Conservation (phyloP, 2,329 filamentous ascomycete genomes). For the Cadophora gregata region DNA sequence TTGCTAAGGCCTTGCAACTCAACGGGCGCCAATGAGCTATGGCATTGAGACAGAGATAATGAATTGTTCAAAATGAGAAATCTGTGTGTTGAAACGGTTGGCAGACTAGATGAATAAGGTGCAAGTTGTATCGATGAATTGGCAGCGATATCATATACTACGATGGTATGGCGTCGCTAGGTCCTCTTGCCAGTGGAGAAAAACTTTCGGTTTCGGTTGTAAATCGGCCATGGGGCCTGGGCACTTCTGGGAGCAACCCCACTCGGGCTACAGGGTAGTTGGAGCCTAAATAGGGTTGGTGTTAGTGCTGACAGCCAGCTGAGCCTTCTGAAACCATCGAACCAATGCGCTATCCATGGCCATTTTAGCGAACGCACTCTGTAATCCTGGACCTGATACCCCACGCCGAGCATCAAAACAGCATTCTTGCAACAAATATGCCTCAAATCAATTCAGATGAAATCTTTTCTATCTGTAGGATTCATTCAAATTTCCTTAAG, state of each 20-base stretch:
- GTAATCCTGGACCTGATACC: not conserved
- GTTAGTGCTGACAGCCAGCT: not conserved
- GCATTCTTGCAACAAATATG: not conserved
- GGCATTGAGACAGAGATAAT: no score
- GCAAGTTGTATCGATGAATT: not conserved
- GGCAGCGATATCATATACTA: not conserved
- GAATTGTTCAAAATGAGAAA: no score
- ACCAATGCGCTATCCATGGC: not conserved
- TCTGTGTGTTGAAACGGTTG: no score
- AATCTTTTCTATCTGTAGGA: not conserved
- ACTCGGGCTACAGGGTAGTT: not conserved
- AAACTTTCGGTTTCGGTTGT: not conserved
- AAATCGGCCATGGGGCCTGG: no score
- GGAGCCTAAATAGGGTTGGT: not conserved
- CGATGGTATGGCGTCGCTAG: not conserved
- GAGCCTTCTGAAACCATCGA: not conserved
- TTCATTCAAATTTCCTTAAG: not conserved
- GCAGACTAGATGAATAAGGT: no score
- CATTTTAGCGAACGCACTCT: not conserved
- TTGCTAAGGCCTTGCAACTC: no score
- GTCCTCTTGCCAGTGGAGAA: not conserved
- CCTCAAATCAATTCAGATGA: not conserved
- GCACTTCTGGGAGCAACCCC: no score
- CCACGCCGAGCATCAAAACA: not conserved
- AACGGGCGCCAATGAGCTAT: no score